These are phyloP conservation scores for Leccinellum albellum DNA, from an alignment of 768 basidiomycete species.

Conservation along the genomic window DNA sequence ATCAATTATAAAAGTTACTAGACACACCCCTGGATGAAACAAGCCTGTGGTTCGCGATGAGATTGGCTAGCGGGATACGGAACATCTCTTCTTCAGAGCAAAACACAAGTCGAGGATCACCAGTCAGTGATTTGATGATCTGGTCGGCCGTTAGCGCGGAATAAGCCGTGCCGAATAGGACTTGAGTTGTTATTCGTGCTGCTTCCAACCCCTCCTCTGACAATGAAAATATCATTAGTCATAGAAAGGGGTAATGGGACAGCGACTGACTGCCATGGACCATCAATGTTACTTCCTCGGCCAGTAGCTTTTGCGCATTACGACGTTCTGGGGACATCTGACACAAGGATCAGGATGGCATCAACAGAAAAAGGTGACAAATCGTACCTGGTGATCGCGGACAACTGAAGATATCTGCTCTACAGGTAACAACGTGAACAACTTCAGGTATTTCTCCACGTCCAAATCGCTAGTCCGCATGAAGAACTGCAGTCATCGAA, in stretches of 20 bases:
- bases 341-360: not conserved
- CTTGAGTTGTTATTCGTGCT: conserved; percentile 43
- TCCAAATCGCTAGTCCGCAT: conserved; percentile 76
- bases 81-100: conserved; percentile 49
- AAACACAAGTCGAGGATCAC: conserved; percentile 62
- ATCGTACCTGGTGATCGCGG: conserved; percentile 52
- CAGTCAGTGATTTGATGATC: conserved; percentile 56
- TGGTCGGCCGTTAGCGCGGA: conserved; percentile 49
- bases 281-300: conserved; percentile 56
- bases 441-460: conserved; percentile 71
- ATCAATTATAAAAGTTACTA: not conserved
- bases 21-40: conserved; percentile 61
- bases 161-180: conserved; percentile 41
- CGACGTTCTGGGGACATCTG: conserved; percentile 36
- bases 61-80: conserved; percentile 51
- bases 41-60: conserved; percentile 58
- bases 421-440: conserved; percentile 75
- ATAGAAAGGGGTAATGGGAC: not conserved
- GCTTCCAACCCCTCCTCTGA: conserved; percentile 38
- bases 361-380: not conserved
- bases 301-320: conserved; percentile 48
- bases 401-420: conserved; percentile 56
- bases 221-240: conserved; percentile 1
- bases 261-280: conserved; percentile 50
- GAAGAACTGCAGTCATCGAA: conserved; percentile 66